A percentile compares a stretch with the other conserved stretches of the same genome.
Conservation (phyloP, 805 yeast species). For the Ogataea nitratoaversa region DNA sequence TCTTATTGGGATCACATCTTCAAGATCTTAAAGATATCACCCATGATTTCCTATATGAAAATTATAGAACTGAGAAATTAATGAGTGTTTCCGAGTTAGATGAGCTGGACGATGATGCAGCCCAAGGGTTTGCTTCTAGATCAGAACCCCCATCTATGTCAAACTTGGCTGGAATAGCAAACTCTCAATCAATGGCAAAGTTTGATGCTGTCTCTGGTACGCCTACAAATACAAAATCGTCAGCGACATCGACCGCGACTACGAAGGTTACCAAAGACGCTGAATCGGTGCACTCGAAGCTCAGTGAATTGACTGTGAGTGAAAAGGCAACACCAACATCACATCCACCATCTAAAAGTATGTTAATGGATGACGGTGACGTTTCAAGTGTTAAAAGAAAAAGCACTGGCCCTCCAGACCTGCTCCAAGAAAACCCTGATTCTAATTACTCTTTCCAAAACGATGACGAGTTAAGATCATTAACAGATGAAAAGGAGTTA, state of each 20-base stretch:
- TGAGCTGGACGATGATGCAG: slow-evolving; percentile 23
- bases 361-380: slow-evolving; percentile 10
- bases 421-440: slow-evolving; percentile 15
- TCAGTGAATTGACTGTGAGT: slow-evolving; percentile 10
- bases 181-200: slow-evolving; percentile 30
- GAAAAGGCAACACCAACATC: neutral
- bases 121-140: slow-evolving; percentile 9
- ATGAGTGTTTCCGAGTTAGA: slow-evolving; percentile 47
- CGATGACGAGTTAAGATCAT: slow-evolving; percentile 22
- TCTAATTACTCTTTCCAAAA: slow-evolving; percentile 20
- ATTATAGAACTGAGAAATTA: slow-evolving; percentile 61
- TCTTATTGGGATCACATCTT: slow-evolving; percentile 54
- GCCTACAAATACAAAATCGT: slow-evolving; percentile 8
- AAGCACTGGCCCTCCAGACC: slow-evolving; percentile 11
- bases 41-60: slow-evolving; percentile 60
- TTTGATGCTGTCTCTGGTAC: slow-evolving; percentile 13
- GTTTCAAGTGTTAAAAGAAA: neutral
- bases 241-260: slow-evolving; percentile 7
- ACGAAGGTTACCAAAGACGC: slow-evolving; percentile 11
- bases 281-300: slow-evolving; percentile 13
- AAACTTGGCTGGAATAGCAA: slow-evolving; percentile 51
- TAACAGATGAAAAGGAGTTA: slow-evolving; percentile 13
- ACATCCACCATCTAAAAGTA: neutral
- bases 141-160: slow-evolving; percentile 56
- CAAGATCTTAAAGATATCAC: slow-evolving; percentile 65